Base-by-base conservation (phyloP, 495 filamentous ascomycete species). In the Trichoderma virens region DNA sequence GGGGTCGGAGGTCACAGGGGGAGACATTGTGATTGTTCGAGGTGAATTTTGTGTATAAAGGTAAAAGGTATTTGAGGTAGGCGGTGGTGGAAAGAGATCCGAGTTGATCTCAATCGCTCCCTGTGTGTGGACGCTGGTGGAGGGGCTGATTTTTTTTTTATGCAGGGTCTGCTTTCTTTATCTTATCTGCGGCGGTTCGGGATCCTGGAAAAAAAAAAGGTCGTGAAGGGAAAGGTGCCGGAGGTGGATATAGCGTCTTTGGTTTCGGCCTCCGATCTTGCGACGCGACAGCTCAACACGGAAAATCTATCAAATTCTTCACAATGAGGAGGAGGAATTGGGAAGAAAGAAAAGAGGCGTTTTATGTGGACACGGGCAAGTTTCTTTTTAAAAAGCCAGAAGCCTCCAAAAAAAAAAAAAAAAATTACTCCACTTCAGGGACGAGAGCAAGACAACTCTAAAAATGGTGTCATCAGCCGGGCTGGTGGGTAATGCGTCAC, bases 1-100 rank as follows among this genome's bases (percentile, higher is more conserved):
- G 35, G 69, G 61, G 30, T 67, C 61, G 14, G 61, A 30, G 13
- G 61, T 41, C 38, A 41, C 61, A 5, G 61, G 27, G 23, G 61
- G 61, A 39, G 61, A 62, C 61, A 62, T 62, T 30, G 34, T 62
- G 13, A n/a, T 31, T 20, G n/a, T 30, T 62, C 35, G 18, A 39
- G 39, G 60, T 23, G 61, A 41, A 41, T 14, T n/a, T 5, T 31
- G 59, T 14, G 30, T 30, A 1, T 4, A n/a, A n/a, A 5, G 0
- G 20, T 14, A 41, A 35, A 13, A 41, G 30, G 59, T 16, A 16
- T 34, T 61, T 9, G n/a, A 11, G 31, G 59, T 35, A n/a, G n/a
- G 59, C 31, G 59, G 20, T 35, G 45, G n/a, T 45, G 16, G 9
- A 56, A n/a, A 23, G 11, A 47, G 43, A 47, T 47, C 2, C 18